Percentiles rank a stretch among this genome's conserved stretches.
These are phyloP conservation scores for Lipomyces sp. DNA, from an alignment of 805 yeast species.

Conservation along the genomic window DNA sequence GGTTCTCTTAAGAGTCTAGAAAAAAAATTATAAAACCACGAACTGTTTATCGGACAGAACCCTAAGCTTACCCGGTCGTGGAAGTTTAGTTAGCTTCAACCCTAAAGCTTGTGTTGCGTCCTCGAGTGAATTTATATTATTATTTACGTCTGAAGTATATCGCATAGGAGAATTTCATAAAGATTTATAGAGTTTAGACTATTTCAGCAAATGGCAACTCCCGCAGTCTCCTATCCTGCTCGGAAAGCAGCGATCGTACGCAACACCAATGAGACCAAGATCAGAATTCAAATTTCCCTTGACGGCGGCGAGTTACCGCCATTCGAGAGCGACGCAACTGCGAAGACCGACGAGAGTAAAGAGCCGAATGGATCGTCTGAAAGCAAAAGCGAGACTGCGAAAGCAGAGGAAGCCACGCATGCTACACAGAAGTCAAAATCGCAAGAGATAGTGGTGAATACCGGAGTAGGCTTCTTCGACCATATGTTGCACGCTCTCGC, in stretches of 20 bases:
- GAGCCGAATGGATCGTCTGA: constrained; percentile 46
- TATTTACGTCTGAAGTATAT: not conserved
- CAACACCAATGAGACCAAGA: constrained; percentile 90
- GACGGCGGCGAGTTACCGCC: constrained; percentile 75
- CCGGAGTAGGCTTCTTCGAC: constrained; percentile 94
- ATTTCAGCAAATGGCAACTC: not conserved
- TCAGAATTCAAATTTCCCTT: constrained; percentile 79
- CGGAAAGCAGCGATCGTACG: constrained; percentile 58
- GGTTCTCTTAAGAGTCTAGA: too few relatives aligned
- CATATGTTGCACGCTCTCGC: constrained; percentile 98
- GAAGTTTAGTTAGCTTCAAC: too few relatives aligned
- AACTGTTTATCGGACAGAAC: too few relatives aligned
- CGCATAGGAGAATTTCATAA: not conserved
- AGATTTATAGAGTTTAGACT: not conserved
- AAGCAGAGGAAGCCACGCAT: constrained; percentile 44
- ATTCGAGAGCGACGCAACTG: constrained; percentile 13
- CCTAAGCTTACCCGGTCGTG: too few relatives aligned
- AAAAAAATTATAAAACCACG: not conserved
- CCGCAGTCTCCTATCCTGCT: constrained; percentile 9
- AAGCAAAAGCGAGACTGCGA: constrained; percentile 42
- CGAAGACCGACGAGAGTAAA: constrained; percentile 56
- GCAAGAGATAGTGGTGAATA: constrained; percentile 78
- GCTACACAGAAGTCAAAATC: constrained; percentile 72
- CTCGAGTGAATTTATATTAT: too few relatives aligned
- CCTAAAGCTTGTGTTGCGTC: too few relatives aligned